Evolutionary conservation across 768 basidiomycete genomes (phyloP).

Genomic region (Podaxis sp.): DNA sequence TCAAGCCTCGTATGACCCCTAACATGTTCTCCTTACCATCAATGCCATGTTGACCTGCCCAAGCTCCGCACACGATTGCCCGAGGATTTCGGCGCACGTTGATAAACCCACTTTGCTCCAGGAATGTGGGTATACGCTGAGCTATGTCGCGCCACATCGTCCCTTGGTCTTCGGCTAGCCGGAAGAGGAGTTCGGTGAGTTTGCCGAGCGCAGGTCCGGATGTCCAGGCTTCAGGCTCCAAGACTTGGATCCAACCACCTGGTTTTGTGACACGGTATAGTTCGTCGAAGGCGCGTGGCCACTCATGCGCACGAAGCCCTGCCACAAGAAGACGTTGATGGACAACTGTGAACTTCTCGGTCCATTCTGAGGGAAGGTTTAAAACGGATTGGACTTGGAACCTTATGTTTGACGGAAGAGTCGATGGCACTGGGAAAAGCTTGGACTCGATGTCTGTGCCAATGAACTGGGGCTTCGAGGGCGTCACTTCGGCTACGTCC

Average conservation of each 20-base stretch:
- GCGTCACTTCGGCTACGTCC: background rate
- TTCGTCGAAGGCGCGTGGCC: conserved; percentile 8
- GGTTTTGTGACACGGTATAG: conserved; percentile 9
- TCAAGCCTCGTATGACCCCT: background rate
- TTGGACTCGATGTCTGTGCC: conserved; percentile 9
- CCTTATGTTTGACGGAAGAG: conserved; percentile 3
- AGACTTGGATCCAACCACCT: conserved; percentile 9
- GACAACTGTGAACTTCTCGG: conserved; percentile 10
- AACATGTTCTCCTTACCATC: conserved; percentile 6
- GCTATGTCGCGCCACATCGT: conserved; percentile 7
- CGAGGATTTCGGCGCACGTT: background rate
- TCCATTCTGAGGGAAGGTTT: conserved; percentile 12
- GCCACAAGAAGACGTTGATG: conserved; percentile 13
- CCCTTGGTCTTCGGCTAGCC: background rate
- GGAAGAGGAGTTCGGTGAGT: background rate
- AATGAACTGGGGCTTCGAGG: background rate
- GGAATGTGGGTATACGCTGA: background rate
- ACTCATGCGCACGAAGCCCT: conserved; percentile 6
- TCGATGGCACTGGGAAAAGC: conserved; percentile 5
- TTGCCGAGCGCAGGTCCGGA: conserved; percentile 2
- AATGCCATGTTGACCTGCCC: conserved; percentile 6
- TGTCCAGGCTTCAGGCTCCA: conserved; percentile 2
- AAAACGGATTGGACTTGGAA: conserved; percentile 8
- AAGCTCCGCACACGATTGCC: background rate
- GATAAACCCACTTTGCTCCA: conserved; percentile 4